Percentiles rank a stretch among this genome's conserved stretches.
These are phyloP conservation scores for Psilocybe azurescens DNA, from an alignment of 768 basidiomycete species.

Conservation along the genomic window DNA sequence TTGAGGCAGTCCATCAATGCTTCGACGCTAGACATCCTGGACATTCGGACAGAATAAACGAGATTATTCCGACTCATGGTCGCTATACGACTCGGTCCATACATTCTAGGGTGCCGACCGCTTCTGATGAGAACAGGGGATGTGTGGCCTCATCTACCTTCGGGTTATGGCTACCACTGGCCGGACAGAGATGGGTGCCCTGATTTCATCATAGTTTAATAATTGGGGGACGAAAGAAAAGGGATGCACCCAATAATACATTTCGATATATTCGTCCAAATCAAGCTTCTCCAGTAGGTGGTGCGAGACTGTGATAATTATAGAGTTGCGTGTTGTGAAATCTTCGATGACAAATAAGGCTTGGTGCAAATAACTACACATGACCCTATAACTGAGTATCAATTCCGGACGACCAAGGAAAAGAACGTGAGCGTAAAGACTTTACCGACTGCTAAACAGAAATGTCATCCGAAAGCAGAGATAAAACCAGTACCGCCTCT, in stretches of 20 bases:
- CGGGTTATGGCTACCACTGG: neutral
- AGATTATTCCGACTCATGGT: neutral
- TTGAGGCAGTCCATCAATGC: neutral
- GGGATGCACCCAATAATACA: neutral
- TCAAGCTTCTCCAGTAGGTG: neutral
- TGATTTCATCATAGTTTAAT: neutral
- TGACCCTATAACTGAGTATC: neutral
- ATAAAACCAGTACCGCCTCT: constrained; percentile 11
- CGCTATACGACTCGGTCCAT: neutral
- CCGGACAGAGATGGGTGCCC: neutral
- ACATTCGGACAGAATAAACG: neutral
- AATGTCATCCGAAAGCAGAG: constrained; percentile 15
- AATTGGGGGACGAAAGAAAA: neutral
- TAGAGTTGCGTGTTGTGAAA: neutral
- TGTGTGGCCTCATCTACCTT: no score
- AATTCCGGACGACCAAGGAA: neutral
- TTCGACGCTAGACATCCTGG: neutral
- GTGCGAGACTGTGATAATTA: neutral
- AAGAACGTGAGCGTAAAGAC: neutral
- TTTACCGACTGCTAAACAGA: neutral
- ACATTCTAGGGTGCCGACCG: no score
- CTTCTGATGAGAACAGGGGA: neutral
- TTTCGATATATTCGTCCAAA: neutral
- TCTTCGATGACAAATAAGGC: neutral
- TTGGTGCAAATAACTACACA: neutral